Base-by-base conservation (phyloP, 1,284 basidiomycete genomes). In the Tranzscheliella williamsii region DNA sequence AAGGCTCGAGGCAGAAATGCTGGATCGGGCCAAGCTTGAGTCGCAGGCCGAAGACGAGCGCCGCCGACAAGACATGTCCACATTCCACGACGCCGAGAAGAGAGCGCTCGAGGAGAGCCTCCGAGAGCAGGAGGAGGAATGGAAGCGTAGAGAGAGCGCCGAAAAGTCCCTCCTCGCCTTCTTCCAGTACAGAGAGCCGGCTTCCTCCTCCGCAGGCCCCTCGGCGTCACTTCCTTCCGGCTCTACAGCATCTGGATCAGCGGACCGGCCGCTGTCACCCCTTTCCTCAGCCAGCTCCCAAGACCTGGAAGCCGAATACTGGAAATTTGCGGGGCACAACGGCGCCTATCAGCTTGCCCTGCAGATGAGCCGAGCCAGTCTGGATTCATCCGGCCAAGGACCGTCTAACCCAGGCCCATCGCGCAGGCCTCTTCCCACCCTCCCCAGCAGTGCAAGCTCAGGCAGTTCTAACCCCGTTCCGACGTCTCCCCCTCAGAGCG, bases 121-220 rank as follows among this genome's bases (percentile, higher is more conserved):
- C 33, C 42, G 33, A 24, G 56, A 65, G 39, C 62, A 65, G 27
- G 56, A 65, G n/a, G 54, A 61, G 27, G 62, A 65, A 32, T 65
- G 62, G 62, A 42, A 26, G 5, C 42, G 62, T 8, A 44, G 62
- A 11, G 62, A 65, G 24, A 61, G 56, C 40, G 62, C 57, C 4
- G 51, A 60, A 20, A 37, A 47, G 8, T 48, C 54, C 2, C 23
- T 65, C 12, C 42, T 53, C 27, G 58, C 56, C 38, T 63, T 63
- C 32, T 34, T 34, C 18, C 32, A 34, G 32, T 17, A 34, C 32
- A 34, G 32, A 34, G 32, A 34, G 9, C n/a, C n/a, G n/a, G n/a
- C n/a, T n/a, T n/a, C n/a, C n/a, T n/a, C n/a, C n/a, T 9, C 32
- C 8, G 9, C 26, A 9, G 32, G 11, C 11, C 32, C 32, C 32